These are phyloP conservation scores for Aspergillus transmontanensis DNA, from an alignment of 2,329 filamentous ascomycete species.

Conservation along the genomic window DNA sequence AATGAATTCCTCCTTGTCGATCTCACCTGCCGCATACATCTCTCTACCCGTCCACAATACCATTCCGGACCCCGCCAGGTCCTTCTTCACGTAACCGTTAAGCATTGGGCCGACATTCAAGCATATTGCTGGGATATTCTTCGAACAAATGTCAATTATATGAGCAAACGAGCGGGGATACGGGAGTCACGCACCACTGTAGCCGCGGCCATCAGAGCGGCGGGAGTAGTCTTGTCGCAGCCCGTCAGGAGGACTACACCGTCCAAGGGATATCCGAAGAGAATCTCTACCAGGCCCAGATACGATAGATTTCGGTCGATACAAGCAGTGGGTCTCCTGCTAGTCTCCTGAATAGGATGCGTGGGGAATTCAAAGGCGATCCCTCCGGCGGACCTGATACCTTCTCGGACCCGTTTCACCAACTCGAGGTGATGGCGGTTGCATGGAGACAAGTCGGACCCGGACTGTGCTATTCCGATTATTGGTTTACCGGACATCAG, in stretches of 20 bases:
- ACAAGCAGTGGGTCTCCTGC: conserved; percentile 51
- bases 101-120: conserved; percentile 58
- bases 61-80: conserved; percentile 49
- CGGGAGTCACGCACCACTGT: conserved; percentile 42
- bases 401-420: conserved; percentile 54
- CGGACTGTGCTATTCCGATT: conserved; percentile 56
- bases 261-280: conserved; percentile 53
- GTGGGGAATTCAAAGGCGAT: conserved; percentile 57
- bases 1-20: conserved; percentile 48
- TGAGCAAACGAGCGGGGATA: not conserved
- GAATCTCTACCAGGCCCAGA: conserved; percentile 51
- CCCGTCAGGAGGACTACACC: conserved; percentile 55
- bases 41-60: conserved; percentile 55
- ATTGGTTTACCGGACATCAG: conserved; percentile 54
- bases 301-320: conserved; percentile 55
- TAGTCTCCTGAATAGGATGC: conserved; percentile 56
- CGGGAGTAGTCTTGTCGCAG: conserved; percentile 58
- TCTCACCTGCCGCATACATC: conserved; percentile 50
- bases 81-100: conserved; percentile 49
- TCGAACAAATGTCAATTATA: conserved; percentile 10
- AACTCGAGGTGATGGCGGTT: conserved; percentile 55
- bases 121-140: conserved; percentile 55
- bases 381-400: conserved; percentile 52
- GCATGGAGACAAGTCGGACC: conserved; percentile 54
- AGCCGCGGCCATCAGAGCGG: conserved; percentile 55